Evolutionary conservation across 495 filamentous ascomycete genomes (phyloP).

Genomic region (Penicillium flavigenum): DNA sequence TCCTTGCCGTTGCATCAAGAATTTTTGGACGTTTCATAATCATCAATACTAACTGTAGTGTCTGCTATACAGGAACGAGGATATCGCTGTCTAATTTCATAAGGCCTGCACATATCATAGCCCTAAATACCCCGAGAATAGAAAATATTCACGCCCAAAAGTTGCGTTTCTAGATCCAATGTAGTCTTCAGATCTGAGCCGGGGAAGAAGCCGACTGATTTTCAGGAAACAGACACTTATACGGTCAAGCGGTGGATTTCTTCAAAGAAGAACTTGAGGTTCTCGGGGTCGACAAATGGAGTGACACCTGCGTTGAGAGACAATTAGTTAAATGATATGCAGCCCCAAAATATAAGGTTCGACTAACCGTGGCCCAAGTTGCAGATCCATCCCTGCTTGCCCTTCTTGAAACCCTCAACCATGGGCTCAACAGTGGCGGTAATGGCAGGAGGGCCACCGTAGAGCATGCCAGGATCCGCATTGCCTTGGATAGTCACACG

Average conservation of each 20-base stretch:
- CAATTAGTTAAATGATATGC: conserved; percentile 21
- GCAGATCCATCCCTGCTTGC: conserved; percentile 84
- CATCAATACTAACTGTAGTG: conserved; percentile 20
- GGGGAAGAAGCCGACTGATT: conserved; percentile 15
- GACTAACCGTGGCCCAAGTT: conserved; percentile 84
- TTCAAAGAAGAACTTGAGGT: conserved; percentile 88
- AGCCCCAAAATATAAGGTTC: not conserved
- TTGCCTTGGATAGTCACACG: conserved; percentile 89
- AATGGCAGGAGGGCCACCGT: conserved; percentile 78
- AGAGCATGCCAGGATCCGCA: conserved; percentile 89
- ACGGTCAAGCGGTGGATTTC: conserved; percentile 72
- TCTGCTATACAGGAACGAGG: conserved; percentile 62
- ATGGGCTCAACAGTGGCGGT: conserved; percentile 76
- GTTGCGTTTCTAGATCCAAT: not conserved
- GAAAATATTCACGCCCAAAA: not conserved
- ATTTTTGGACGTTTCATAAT: conserved; percentile 4
- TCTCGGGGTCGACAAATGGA: conserved; percentile 87
- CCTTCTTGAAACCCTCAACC: conserved; percentile 81
- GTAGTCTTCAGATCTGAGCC: conserved; percentile 1
- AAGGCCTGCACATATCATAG: conserved; percentile 33
- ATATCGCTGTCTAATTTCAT: conserved; percentile 63
- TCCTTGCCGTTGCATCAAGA: conserved; percentile 9
- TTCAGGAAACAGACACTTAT: conserved; percentile 7
- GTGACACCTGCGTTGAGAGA: conserved; percentile 65
- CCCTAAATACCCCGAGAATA: conserved; percentile 1